phyloP scores from a whole-genome alignment of 495 filamentous ascomycete genomes.

The Jackrogersella multiformis region DNA sequence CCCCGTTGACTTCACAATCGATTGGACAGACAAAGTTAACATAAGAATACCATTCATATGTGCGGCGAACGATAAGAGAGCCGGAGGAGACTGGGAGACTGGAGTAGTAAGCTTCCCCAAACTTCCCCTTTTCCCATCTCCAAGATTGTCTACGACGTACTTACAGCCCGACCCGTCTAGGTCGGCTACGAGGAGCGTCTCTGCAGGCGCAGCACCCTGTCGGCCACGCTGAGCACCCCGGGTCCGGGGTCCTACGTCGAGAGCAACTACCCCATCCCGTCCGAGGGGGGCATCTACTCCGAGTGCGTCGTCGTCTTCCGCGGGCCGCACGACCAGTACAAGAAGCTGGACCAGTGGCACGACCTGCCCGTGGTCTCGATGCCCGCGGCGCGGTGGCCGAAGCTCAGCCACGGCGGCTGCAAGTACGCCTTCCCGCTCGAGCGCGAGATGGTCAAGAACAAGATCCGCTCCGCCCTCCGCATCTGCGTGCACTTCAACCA shows the following conservation, averaged over 20 bases:
- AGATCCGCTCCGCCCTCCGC: constrained; percentile 72
- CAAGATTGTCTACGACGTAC: constrained; percentile 9
- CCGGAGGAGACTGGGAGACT: constrained; percentile 82
- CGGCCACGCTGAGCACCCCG: constrained; percentile 67
- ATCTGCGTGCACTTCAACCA: constrained; percentile 70
- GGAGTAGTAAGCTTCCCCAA: constrained; percentile 51
- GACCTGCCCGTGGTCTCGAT: constrained; percentile 74
- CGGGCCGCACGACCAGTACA: constrained; percentile 58
- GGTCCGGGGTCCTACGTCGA: constrained; percentile 50
- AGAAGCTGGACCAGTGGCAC: constrained; percentile 58
- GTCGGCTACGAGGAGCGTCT: constrained; percentile 78
- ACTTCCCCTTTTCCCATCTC: neutral
- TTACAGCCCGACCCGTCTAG: constrained; percentile 8
- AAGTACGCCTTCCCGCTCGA: constrained; percentile 75
- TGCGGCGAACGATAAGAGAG: constrained; percentile 75
- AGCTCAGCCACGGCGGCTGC: constrained; percentile 69
- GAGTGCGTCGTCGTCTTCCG: constrained; percentile 65
- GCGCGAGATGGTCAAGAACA: constrained; percentile 73
- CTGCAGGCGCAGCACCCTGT: constrained; percentile 74
- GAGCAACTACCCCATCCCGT: constrained; percentile 74
- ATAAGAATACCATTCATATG: constrained; percentile 72
- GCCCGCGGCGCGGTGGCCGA: constrained; percentile 73
- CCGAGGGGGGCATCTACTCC: constrained; percentile 72
- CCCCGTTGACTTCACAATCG: constrained; percentile 72
- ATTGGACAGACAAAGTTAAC: constrained; percentile 58